Evolutionary conservation across 805 yeast species (phyloP).

Genomic region (Metschnikowia baotianmanensis): DNA sequence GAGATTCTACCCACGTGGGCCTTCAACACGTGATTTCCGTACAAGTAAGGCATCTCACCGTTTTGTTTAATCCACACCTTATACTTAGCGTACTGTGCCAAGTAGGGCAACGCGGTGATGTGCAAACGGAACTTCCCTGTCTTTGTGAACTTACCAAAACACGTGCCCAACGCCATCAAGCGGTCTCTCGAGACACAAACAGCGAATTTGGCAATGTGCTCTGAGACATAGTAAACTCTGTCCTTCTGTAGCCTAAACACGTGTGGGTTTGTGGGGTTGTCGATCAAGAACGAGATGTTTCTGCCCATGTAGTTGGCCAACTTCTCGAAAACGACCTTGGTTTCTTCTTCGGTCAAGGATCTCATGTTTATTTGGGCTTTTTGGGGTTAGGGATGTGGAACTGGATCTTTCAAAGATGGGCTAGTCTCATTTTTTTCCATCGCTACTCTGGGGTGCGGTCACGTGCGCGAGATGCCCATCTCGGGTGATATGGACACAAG

Average conservation of each 20-base stretch:
- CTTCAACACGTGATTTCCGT: conserved; percentile 93
- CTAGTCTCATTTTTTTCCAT: conserved; percentile 8
- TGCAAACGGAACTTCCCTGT: conserved; percentile 95
- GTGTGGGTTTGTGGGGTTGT: conserved; percentile 83
- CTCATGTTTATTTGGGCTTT: conserved; percentile 54
- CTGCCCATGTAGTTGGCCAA: conserved; percentile 96
- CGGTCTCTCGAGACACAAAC: conserved; percentile 87
- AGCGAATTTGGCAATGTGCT: conserved; percentile 78
- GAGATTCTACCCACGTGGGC: conserved; percentile 97
- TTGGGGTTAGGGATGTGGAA: too few relatives aligned
- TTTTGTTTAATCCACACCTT: conserved; percentile 95
- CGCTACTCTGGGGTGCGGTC: conserved; percentile 6
- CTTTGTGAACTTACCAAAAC: conserved; percentile 96
- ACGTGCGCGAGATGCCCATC: conserved; percentile 13
- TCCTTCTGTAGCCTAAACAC: conserved; percentile 96
- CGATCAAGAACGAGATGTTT: conserved; percentile 83
- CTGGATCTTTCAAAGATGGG: too few relatives aligned
- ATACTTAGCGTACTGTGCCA: conserved; percentile 86
- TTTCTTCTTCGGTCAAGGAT: conserved; percentile 94
- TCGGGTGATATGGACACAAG: neutral
- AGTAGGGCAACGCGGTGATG: conserved; percentile 80
- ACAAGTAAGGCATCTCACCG: conserved; percentile 97
- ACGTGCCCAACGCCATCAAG: conserved; percentile 88
- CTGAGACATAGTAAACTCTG: conserved; percentile 90
- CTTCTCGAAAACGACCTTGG: conserved; percentile 93